Percentiles rank a stretch among this genome's conserved stretches.
phyloP scores from a whole-genome alignment of 306 rosid genomes.

The Trifolium dubium region DNA sequence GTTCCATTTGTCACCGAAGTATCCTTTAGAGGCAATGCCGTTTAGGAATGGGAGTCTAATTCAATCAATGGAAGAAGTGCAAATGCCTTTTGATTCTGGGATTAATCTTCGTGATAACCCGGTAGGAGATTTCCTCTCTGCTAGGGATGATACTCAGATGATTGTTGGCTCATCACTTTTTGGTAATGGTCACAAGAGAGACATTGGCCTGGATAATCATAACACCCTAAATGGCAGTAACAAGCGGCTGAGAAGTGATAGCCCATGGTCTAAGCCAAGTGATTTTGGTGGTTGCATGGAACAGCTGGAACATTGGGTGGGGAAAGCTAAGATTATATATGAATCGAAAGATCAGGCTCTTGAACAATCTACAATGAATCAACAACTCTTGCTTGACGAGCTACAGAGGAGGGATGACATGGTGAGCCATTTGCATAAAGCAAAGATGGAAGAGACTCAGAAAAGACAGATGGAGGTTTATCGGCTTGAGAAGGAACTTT shows the following conservation, averaged over 20 bases:
- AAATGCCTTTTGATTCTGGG: conserved; percentile 61
- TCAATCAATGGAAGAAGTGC: conserved; percentile 60
- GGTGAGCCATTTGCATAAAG: conserved; percentile 64
- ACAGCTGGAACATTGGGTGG: conserved; percentile 66
- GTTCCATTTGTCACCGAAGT: conserved; percentile 63
- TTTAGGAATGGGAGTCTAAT: conserved; percentile 64
- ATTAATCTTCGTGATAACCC: conserved; percentile 69
- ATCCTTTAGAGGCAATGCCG: conserved; percentile 64
- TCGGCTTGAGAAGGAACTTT: conserved; percentile 77
- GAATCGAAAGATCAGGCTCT: conserved; percentile 63
- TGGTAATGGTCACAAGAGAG: conserved; percentile 80
- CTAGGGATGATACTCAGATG: conserved; percentile 72
- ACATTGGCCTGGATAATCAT: conserved; percentile 57
- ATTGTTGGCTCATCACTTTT: conserved; percentile 60
- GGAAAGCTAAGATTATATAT: conserved; percentile 68
- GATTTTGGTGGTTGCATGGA: conserved; percentile 69
- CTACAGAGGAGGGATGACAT: conserved; percentile 65
- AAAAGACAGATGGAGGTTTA: conserved; percentile 64
- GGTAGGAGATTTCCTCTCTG: conserved; percentile 60
- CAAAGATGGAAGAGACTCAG: conserved; percentile 71
- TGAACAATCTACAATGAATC: conserved; percentile 56
- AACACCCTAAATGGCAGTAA: conserved; percentile 59
- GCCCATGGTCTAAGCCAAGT: conserved; percentile 57
- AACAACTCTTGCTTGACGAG: conserved; percentile 64
- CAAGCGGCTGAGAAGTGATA: conserved; percentile 72